Conservation (phyloP, 2,329 filamentous ascomycete genomes). For the Ophiocordyceps sinensis region DNA sequence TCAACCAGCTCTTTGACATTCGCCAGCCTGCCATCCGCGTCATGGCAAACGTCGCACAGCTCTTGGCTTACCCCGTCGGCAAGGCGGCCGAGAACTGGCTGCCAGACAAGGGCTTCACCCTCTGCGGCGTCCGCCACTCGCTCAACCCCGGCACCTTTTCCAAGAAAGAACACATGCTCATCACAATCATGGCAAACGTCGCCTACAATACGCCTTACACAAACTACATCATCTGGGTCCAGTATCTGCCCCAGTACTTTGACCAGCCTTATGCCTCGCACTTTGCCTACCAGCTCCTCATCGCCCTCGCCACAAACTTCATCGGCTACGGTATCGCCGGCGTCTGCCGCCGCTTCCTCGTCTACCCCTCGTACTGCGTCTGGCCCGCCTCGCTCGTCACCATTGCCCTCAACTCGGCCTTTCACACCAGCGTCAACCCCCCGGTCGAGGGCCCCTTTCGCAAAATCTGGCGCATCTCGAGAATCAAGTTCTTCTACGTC, state of each 20-base stretch:
- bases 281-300: conserved; percentile 39
- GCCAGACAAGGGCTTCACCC: conserved; percentile 33
- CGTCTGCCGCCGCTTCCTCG: conserved; percentile 35
- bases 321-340: conserved; percentile 48
- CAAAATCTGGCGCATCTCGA: conserved; percentile 29
- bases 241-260: conserved; percentile 36
- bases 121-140: conserved; percentile 29
- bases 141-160: conserved; percentile 43
- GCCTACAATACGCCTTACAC: conserved; percentile 38
- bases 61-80: conserved; percentile 40
- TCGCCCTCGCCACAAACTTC: conserved; percentile 40
- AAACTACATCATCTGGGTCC: conserved; percentile 40
- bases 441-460: conserved; percentile 26
- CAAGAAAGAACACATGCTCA: conserved; percentile 47
- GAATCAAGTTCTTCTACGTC: conserved; percentile 36
- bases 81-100: conserved; percentile 33
- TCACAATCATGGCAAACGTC: conserved; percentile 48
- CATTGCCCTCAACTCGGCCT: conserved; percentile 37
- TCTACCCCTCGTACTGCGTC: conserved; percentile 39
- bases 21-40: conserved; percentile 40
- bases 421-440: conserved; percentile 30
- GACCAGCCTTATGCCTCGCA: conserved; percentile 37
- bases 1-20: conserved; percentile 45
- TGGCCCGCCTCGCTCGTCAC: conserved; percentile 43
- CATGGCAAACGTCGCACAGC: conserved; percentile 39